A percentile compares a stretch with the other conserved stretches of the same genome.
These are phyloP conservation scores for Sugiyamaella novakii DNA, from an alignment of 1,139 yeast genomes.

Conservation along the genomic window DNA sequence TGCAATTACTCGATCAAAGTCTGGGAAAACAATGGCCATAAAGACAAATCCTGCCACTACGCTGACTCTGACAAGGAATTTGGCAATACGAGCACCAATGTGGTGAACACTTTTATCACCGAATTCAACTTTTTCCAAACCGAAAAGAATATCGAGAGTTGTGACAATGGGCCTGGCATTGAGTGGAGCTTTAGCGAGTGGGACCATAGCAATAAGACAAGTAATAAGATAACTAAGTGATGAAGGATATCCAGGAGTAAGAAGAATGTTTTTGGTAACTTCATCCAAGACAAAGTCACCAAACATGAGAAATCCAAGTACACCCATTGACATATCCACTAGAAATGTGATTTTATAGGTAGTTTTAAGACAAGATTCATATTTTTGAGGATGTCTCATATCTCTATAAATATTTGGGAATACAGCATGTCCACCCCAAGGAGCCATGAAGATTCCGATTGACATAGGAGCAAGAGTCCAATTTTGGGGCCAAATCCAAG, in stretches of 20 bases:
- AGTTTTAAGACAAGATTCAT: constrained; percentile 52
- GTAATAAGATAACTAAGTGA: constrained; percentile 67
- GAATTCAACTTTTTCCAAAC: constrained; percentile 37
- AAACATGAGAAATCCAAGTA: constrained; percentile 85
- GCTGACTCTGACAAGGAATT: constrained; percentile 36
- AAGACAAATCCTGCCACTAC: constrained; percentile 50
- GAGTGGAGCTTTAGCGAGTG: constrained; percentile 84
- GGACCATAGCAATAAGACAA: constrained; percentile 73
- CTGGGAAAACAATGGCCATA: constrained; percentile 64
- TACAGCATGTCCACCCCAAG: constrained; percentile 91
- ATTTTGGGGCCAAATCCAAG: constrained; percentile 53
- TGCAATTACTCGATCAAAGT: constrained; percentile 82
- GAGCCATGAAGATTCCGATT: constrained; percentile 78
- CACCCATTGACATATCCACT: constrained; percentile 75
- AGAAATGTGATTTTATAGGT: constrained; percentile 67
- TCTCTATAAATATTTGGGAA: constrained; percentile 79
- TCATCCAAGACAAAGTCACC: constrained; percentile 75
- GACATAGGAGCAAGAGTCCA: constrained; percentile 56
- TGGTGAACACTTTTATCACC: constrained; percentile 10
- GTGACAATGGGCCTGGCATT: constrained; percentile 85
- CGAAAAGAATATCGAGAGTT: constrained; percentile 55
- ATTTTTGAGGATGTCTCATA: constrained; percentile 73
- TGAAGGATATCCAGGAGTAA: constrained; percentile 71
- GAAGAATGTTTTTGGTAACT: constrained; percentile 73
- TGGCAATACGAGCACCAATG: constrained; percentile 18